phyloP scores from a whole-genome alignment of 2,329 filamentous ascomycete species.

The Talaromyces sp. region DNA sequence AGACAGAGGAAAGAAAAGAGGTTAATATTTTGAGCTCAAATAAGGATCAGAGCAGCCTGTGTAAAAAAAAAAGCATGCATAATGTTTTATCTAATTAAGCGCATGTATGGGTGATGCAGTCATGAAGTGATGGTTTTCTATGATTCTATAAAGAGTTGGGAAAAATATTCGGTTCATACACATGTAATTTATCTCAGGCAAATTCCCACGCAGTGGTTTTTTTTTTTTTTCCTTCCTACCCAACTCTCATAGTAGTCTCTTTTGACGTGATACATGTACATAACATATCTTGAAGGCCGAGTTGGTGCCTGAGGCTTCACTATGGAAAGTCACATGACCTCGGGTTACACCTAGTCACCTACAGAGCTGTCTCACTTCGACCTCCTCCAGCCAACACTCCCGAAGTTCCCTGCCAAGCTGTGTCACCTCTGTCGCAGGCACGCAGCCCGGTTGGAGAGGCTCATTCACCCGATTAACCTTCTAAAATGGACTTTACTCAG shows the following conservation, averaged over 20 bases:
- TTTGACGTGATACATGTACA: not conserved
- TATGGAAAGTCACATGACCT: not conserved
- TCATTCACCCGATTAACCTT: not conserved
- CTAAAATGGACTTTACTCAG: not conserved
- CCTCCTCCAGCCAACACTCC: not conserved
- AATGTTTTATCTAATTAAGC: not conserved
- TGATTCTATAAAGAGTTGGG: not conserved
- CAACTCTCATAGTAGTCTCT: too few species aligned
- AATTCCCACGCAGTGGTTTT: not conserved
- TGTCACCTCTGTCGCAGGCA: not conserved
- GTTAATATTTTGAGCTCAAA: not conserved
- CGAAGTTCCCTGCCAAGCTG: not conserved
- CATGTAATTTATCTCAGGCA: not conserved
- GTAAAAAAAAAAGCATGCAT: not conserved
- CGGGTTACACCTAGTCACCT: not conserved
- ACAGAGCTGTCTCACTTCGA: not conserved
- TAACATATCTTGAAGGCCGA: not conserved
- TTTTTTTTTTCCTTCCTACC: not conserved
- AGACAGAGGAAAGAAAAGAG: conserved; percentile 3
- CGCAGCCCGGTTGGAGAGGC: not conserved
- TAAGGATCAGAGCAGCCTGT: not conserved
- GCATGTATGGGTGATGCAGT: not conserved
- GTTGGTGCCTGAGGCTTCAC: conserved; percentile 3
- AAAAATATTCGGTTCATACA: not conserved
- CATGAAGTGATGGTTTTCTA: not conserved